Conservation (phyloP, 306 rosid genomes). For the Trifolium pratense region DNA sequence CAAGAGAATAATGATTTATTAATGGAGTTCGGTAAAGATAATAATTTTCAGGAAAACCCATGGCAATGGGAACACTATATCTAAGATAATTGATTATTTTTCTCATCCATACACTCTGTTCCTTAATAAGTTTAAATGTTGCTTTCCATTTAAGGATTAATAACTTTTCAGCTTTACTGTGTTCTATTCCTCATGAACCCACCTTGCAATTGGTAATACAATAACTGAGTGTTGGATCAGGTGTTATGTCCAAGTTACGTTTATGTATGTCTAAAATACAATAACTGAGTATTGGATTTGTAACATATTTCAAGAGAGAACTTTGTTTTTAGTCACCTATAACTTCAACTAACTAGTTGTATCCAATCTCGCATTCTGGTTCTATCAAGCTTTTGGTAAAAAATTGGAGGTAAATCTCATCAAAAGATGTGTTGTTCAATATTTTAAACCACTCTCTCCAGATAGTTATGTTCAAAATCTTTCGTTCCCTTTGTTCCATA, state of each 20-base stretch:
- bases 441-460: neutral
- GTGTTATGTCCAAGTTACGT: conserved; percentile 24
- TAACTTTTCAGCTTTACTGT: conserved; percentile 8
- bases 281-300: neutral
- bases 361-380: neutral
- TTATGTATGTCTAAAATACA: neutral
- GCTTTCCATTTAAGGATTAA: conserved; percentile 28
- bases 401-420: neutral
- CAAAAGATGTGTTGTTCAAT: neutral
- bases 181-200: conserved; percentile 37
- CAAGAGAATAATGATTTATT: conserved; percentile 44
- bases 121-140: conserved; percentile 16
- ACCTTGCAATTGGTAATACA: conserved; percentile 29
- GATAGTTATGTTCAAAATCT: neutral
- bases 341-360: neutral
- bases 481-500: neutral
- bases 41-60: conserved; percentile 38
- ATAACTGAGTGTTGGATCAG: conserved; percentile 36
- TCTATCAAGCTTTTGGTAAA: neutral
- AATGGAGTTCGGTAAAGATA: conserved; percentile 46
- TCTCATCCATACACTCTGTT: conserved; percentile 5
- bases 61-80: conserved; percentile 33
- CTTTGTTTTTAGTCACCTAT: neutral
- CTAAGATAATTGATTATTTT: conserved; percentile 43
- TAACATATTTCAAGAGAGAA: neutral